Evolutionary conservation across 371 early-diverging fungal species (phyloP).

Genomic region (Actinomortierella wolfii): DNA sequence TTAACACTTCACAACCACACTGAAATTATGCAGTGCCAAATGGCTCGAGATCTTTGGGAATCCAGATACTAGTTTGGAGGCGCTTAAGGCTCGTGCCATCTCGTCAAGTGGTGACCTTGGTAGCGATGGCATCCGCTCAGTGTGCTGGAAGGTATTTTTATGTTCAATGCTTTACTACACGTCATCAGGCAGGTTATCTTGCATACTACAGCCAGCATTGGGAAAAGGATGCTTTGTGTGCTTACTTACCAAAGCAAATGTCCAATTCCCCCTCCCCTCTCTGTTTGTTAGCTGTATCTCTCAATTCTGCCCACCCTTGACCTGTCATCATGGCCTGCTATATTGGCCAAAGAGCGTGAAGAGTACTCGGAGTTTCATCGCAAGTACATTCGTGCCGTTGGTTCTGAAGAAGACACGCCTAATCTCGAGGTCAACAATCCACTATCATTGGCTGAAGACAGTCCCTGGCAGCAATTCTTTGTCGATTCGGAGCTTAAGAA

Average conservation of each 20-base stretch:
- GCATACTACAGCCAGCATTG: not conserved
- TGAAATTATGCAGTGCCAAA: conserved; percentile 16
- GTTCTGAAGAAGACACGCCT: conserved; percentile 46
- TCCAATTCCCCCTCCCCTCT: not conserved
- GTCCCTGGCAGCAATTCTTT: conserved; percentile 93
- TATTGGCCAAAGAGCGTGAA: conserved; percentile 67
- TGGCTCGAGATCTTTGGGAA: conserved; percentile 46
- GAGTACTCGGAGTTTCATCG: conserved; percentile 67
- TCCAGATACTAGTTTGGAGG: conserved; percentile 27
- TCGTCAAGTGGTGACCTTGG: conserved; percentile 28
- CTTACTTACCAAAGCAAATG: not conserved
- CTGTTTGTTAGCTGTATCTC: conserved; percentile 54
- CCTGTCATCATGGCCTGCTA: conserved; percentile 60
- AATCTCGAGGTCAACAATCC: conserved; percentile 78
- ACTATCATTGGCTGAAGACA: conserved; percentile 84
- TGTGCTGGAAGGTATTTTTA: conserved; percentile 50
- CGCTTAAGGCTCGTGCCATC: conserved; percentile 34
- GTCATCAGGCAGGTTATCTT: not conserved
- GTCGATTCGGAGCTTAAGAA: conserved; percentile 83
- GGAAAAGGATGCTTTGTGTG: not conserved
- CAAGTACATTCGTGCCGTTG: conserved; percentile 66
- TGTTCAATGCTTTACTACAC: no score
- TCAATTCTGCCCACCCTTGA: conserved; percentile 61
- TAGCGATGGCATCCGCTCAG: conserved; percentile 47
- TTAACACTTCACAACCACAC: no score